Evolutionary conservation across 257 asterid species (phyloP), one percentile per base, ranked within the genome.

Genomic region (Nicotiana benthamiana): DNA sequence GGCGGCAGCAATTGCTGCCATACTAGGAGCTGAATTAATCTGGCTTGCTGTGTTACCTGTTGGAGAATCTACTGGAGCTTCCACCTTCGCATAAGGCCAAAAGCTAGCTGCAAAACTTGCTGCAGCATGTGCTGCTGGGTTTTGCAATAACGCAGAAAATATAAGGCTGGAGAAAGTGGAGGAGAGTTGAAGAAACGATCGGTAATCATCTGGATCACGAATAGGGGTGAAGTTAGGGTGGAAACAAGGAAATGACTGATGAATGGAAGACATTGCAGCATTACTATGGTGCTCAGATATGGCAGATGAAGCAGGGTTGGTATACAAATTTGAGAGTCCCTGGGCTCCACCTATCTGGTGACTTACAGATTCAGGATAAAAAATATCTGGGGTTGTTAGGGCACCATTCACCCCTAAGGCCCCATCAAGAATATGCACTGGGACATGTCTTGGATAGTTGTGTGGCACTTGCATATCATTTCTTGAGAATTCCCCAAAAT

Each of bases 111-210:
- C 93, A 88, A 89, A 92, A 87, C 91, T 90, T 79, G 97, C 99
- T 76, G 98, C 99, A 57, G 98, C 97, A 81, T 95, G 93, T 76
- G 94, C 94, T 84, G 94, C 92, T 81, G 97, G 97, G 82, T 93
- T 95, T 88, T 92, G 99, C 30, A 92, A 83, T 66, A 93, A 80
- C 56, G 94, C 87, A 86, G 99, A 93, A 74, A 91, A 84, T 79
- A 95, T 81, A 65, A 89, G 97, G 86, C 90, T 93, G 75, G 99
- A 89, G 85, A 93, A 93, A 12, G 91, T 81, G 40, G 97, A 86
- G 56, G 97, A 89, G 68, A 85, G 75, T 79, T 92, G 97, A 65
- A 90, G 83, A 83, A 87, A 87, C 61, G 97, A 89, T 76, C 81
- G 90, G 80, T 86, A 84, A 86, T 90, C 95, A 66, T 90, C 94